phyloP scores from a whole-genome alignment of 805 yeast species.

The Maudiozyma barnettii region DNA sequence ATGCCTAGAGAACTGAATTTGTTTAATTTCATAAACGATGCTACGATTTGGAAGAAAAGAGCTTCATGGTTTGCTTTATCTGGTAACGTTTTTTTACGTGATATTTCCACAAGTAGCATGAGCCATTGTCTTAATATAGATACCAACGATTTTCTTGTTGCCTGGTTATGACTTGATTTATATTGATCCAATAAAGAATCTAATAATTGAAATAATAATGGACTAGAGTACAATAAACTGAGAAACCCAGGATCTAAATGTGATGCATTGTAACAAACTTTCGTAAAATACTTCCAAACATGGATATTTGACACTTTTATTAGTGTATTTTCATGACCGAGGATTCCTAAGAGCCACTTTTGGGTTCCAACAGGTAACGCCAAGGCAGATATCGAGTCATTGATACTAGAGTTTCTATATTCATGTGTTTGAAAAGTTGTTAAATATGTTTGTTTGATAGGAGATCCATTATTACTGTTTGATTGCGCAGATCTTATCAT shows the following conservation, averaged over 20 bases:
- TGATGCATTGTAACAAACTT: slow-evolving; percentile 18
- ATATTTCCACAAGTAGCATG: slow-evolving; percentile 1
- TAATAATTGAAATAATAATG: slow-evolving; percentile 9
- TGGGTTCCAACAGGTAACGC: slow-evolving; percentile 6
- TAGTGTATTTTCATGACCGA: slow-evolving; percentile 7
- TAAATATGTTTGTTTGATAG: not conserved
- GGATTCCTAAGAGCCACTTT: slow-evolving; percentile 14
- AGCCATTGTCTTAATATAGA: slow-evolving; percentile 1
- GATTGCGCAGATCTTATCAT: not conserved
- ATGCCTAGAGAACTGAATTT: not conserved
- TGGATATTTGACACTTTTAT: slow-evolving; percentile 11
- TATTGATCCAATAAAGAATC: slow-evolving; percentile 5
- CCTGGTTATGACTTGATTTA: not conserved
- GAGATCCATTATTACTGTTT: not conserved
- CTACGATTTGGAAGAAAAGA: not conserved
- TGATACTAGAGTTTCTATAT: not conserved
- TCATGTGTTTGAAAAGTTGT: not conserved
- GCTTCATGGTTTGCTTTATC: not conserved
- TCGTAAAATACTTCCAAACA: slow-evolving; percentile 26
- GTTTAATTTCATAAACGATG: not conserved
- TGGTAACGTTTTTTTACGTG: not conserved
- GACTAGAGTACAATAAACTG: slow-evolving; percentile 9
- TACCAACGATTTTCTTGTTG: not conserved
- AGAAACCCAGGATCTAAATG: slow-evolving; percentile 14
- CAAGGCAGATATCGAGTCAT: slow-evolving; percentile 5